phyloP scores from a whole-genome alignment of 2,329 filamentous ascomycete species.

The Pseudodiploospora longispora region DNA sequence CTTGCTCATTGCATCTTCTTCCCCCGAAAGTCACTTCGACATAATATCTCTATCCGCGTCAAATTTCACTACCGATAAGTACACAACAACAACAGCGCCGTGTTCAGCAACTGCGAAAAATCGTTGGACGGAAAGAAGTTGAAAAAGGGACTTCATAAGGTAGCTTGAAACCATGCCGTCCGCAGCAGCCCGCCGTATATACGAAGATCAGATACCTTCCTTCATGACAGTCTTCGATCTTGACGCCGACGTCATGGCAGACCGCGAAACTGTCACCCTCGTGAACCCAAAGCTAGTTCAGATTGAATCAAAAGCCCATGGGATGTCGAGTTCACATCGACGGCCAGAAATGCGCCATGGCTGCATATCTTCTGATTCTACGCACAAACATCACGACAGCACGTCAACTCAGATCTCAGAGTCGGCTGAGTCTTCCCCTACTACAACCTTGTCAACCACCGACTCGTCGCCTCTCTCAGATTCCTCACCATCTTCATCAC shows the following conservation, averaged over 20 bases:
- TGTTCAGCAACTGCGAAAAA: no score
- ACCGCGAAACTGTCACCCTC: conserved; percentile 45
- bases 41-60: no score
- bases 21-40: no score
- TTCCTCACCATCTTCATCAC: conserved; percentile 83
- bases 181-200: conserved; percentile 51
- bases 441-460: conserved; percentile 85
- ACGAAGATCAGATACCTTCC: conserved; percentile 64
- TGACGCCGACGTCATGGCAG: conserved; percentile 47
- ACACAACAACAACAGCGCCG: no score
- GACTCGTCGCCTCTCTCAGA: conserved; percentile 88
- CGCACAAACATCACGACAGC: conserved; percentile 67
- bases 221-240: conserved; percentile 71
- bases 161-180: conserved; percentile 48
- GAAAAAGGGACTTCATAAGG: no score
- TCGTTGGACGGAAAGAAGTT: no score
- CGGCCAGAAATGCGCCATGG: conserved; percentile 31
- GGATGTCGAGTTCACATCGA: conserved; percentile 27
- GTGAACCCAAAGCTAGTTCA: conserved; percentile 46
- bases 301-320: conserved; percentile 33
- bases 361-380: conserved; percentile 36
- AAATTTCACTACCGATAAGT: no score
- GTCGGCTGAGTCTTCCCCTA: conserved; percentile 90
- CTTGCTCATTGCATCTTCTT: conserved; percentile 12
- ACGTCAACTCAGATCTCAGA: conserved; percentile 71